phyloP scores from a whole-genome alignment of 169 alveolate genomes.

The Plasmodium vivax region DNA sequence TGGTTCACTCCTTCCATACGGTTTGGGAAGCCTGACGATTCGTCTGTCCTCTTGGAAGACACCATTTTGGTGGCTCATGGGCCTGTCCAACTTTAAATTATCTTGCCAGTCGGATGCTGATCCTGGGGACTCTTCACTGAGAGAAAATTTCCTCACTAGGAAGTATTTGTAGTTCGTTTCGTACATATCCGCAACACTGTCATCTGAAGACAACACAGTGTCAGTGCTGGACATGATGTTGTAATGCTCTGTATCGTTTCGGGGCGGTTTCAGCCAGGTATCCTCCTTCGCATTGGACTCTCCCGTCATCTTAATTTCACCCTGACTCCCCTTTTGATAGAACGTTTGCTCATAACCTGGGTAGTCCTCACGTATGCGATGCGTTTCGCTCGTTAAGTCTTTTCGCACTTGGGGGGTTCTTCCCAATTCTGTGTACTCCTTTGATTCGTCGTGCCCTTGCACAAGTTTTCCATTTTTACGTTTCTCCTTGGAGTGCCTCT shows the following conservation, averaged over 20 bases:
- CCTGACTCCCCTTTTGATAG: neutral
- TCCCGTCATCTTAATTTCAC: neutral
- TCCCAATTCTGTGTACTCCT: slow-evolving; percentile 10
- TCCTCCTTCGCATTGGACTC: neutral
- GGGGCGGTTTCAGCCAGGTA: neutral
- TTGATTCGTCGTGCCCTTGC: slow-evolving; percentile 36
- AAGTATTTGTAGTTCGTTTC: slow-evolving; percentile 29
- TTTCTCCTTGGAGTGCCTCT: neutral
- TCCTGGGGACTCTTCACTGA: neutral
- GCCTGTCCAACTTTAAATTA: neutral
- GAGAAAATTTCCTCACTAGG: neutral
- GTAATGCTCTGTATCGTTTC: slow-evolving; percentile 34
- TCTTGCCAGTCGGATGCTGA: neutral
- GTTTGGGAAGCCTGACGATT: neutral
- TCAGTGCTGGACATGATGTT: slow-evolving; percentile 50
- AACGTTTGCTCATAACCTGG: neutral
- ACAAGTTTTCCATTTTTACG: neutral
- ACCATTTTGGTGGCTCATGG: neutral
- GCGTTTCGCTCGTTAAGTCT: neutral
- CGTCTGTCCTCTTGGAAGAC: neutral
- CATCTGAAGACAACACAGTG: slow-evolving; percentile 11
- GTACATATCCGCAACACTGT: slow-evolving; percentile 34
- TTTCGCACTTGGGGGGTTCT: neutral
- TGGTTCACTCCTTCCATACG: neutral
- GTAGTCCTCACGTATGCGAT: neutral